phyloP scores from a whole-genome alignment of 192 early-diverging fungal genomes.

The Coemansia sp. region DNA sequence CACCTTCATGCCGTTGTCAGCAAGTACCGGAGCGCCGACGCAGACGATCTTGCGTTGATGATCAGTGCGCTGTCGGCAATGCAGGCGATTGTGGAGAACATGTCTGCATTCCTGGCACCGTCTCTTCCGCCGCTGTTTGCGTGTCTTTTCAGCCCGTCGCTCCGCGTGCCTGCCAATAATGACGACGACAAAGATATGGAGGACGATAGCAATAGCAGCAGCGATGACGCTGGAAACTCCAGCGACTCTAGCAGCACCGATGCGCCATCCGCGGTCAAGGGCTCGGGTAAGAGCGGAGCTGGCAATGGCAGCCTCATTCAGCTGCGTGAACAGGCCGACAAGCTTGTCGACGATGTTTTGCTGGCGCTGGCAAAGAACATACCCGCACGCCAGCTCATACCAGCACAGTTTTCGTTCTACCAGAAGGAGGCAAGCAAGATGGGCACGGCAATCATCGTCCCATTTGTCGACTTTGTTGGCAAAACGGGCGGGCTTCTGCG shows the following conservation, averaged over 20 bases:
- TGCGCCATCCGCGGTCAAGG: background rate
- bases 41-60: conserved; percentile 51
- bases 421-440: conserved; percentile 59
- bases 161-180: background rate
- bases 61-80: conserved; percentile 41
- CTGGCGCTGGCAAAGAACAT: conserved; percentile 34
- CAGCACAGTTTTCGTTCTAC: conserved; percentile 46
- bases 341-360: conserved; percentile 25
- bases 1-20: conserved; percentile 41
- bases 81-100: conserved; percentile 48
- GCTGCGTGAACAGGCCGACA: conserved; percentile 25
- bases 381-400: conserved; percentile 46
- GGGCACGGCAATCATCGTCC: conserved; percentile 55
- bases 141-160: conserved; percentile 23
- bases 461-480: conserved; percentile 68
- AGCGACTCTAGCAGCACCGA: conserved; percentile 8
- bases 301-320: background rate
- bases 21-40: conserved; percentile 16
- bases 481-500: conserved; percentile 66
- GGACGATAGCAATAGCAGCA: background rate
- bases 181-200: background rate
- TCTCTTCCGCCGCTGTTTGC: conserved; percentile 43
- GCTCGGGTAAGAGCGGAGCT: background rate
- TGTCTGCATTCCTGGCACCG: conserved; percentile 53
- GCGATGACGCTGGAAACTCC: background rate